Base-by-base conservation (phyloP, 1,139 yeast species). In the Pichia norvegensis region DNA sequence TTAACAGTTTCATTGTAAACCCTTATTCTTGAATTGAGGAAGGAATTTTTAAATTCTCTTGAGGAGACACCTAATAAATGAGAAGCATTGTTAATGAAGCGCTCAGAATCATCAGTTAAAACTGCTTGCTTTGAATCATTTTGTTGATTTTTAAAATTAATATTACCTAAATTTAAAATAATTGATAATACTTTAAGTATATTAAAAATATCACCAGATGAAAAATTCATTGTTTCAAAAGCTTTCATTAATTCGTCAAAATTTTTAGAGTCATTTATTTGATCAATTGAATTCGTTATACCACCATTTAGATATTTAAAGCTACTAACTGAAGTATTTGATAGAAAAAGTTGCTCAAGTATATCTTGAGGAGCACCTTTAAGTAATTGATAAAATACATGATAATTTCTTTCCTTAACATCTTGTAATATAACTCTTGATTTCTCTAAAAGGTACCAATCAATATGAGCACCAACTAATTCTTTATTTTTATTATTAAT, bases 391-490 rank as follows among this genome's bases (percentile, higher is more conserved):
- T 92, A 94, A 61, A 92, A 92, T 5, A 90, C 77, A 63, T 92
- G 98, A 62, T 92, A 92, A 61, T 90, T 92, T 61, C 98, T 74
- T 65, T 92, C 98, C 19, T 76, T 69, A 6, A 68, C 52, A 42
- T 83, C 78, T 65, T 88, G 97, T 41, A 76, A 69, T n/a, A 87
- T 84, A 17, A 94, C 96, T 57, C 99, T 78, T 9, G 97, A 86
- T 64, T 92, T 94, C 63, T 94, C 99, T 43, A 94, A 69, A 31
- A 94, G 68, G 57, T 94, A 94, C 85, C 95, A 94, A 59, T 92
- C 96, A 46, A 94, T 87, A 52, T 85, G 82, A 11, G 97, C 97
- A 11, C 97, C 97, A 22, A 78, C 72, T 37, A 94, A 82, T 51
- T 75, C 74, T 5, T 87, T 88, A 11, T 73, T 66, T 2, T 68